Evolutionary conservation across 768 basidiomycete species (phyloP).

Genomic region (Russula griseocarnosa): DNA sequence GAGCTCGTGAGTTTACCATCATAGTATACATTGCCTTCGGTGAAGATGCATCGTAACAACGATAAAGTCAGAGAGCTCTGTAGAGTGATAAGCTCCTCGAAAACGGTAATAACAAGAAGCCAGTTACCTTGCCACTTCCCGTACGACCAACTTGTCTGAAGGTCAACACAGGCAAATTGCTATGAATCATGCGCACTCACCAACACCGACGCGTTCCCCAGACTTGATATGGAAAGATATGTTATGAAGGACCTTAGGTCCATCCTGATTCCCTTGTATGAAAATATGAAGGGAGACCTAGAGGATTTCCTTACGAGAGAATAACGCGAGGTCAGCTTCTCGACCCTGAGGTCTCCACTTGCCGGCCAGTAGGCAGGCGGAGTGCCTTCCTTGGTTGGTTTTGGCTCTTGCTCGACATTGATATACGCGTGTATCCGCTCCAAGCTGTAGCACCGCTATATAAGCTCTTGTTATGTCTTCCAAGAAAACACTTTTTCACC

Average conservation of each 20-base stretch:
- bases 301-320: slow-evolving; percentile 38
- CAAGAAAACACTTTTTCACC: slow-evolving; percentile 24
- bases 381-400: slow-evolving; percentile 38
- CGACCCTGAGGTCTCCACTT: slow-evolving; percentile 49
- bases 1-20: slow-evolving; percentile 45
- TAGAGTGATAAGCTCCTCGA: not conserved
- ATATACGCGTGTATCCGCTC: slow-evolving; percentile 55
- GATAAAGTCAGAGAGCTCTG: slow-evolving; percentile 51
- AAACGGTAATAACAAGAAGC: slow-evolving; percentile 16
- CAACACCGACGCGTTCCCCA: slow-evolving; percentile 57
- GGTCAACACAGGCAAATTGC: slow-evolving; percentile 2
- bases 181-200: slow-evolving; percentile 31
- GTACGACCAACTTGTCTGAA: slow-evolving; percentile 50
- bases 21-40: slow-evolving; percentile 49
- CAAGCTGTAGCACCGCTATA: slow-evolving; percentile 33
- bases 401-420: slow-evolving; percentile 53
- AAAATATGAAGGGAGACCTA: slow-evolving; percentile 42
- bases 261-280: slow-evolving; percentile 36
- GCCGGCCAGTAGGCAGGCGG: slow-evolving; percentile 66
- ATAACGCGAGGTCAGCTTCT: slow-evolving; percentile 51
- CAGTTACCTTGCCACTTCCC: slow-evolving; percentile 48
- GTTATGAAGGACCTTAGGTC: slow-evolving; percentile 54
- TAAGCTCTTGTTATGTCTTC: slow-evolving; percentile 6
- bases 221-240: slow-evolving; percentile 49
- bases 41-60: slow-evolving; percentile 51